A percentile compares a stretch with the other conserved stretches of the same genome.
Evolutionary conservation across 495 filamentous ascomycete species (phyloP).

Genomic region (Trypethelium eluteriae): DNA sequence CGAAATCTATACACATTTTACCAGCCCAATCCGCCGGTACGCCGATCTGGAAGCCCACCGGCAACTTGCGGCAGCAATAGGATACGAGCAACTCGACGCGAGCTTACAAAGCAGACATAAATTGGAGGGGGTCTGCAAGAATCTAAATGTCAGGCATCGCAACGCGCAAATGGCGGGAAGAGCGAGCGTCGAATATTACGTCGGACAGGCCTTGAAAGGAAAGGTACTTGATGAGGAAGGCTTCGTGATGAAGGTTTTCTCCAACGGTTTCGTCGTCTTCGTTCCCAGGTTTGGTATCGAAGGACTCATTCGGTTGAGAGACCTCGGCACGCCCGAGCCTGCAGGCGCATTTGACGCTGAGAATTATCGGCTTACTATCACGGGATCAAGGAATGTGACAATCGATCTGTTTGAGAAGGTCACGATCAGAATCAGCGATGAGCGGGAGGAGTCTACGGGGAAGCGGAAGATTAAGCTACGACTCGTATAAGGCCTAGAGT

Average conservation of each 20-base stretch:
- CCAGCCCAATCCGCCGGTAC: conserved; percentile 91
- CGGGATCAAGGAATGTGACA: conserved; percentile 46
- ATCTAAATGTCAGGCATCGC: conserved; percentile 94
- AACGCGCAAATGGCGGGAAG: conserved; percentile 94
- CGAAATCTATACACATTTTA: conserved; percentile 98
- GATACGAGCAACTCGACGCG: conserved; percentile 76
- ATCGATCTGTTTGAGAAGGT: conserved; percentile 90
- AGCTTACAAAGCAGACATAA: conserved; percentile 66
- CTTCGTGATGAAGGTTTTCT: conserved; percentile 93
- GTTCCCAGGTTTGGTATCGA: conserved; percentile 95
- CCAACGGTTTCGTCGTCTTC: conserved; percentile 92
- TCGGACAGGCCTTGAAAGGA: conserved; percentile 88
- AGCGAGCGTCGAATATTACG: conserved; percentile 92
- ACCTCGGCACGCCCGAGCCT: conserved; percentile 65
- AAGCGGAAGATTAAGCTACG: conserved; percentile 80
- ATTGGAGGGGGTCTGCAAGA: conserved; percentile 88
- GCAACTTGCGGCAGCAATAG: conserved; percentile 90
- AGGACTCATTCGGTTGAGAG: conserved; percentile 73
- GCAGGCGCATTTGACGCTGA: conserved; percentile 76
- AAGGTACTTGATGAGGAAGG: conserved; percentile 77
- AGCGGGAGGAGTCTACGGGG: conserved; percentile 85
- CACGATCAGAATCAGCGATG: conserved; percentile 74
- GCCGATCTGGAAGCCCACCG: conserved; percentile 90
- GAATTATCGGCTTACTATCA: conserved; percentile 62
- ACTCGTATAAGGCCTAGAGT: conserved; percentile 39